A percentile compares a stretch with the other conserved stretches of the same genome.
These are phyloP conservation scores for Neurospora discreta DNA, from an alignment of 495 filamentous ascomycete species.

Conservation along the genomic window DNA sequence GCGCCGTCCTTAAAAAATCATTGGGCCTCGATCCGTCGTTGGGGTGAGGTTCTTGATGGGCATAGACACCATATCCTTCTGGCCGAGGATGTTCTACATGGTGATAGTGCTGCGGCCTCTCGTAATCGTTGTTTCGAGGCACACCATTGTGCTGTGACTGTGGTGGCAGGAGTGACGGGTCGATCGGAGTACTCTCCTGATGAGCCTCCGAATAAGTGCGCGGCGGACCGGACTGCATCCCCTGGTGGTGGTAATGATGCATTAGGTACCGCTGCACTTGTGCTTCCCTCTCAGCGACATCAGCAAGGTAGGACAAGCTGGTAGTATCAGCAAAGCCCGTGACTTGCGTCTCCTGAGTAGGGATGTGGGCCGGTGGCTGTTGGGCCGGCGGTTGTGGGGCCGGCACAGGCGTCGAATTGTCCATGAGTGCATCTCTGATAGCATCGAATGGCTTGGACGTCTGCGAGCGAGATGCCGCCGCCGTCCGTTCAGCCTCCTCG, in stretches of 20 bases:
- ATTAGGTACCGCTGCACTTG: neutral
- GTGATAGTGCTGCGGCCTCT: neutral
- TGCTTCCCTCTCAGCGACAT: conserved; percentile 11
- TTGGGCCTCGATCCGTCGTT: conserved; percentile 11
- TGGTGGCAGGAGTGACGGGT: neutral
- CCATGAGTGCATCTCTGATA: conserved; percentile 35
- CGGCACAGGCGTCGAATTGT: conserved; percentile 12
- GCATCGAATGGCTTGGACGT: conserved; percentile 35
- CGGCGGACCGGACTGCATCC: neutral
- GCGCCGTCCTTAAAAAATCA: conserved; percentile 30
- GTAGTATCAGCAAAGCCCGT: conserved; percentile 4
- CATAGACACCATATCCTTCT: neutral
- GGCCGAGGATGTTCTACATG: conserved; percentile 7
- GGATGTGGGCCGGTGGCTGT: conserved; percentile 2
- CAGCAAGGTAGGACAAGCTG: conserved; percentile 23
- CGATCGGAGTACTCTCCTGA: conserved; percentile 3
- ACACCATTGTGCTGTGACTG: neutral
- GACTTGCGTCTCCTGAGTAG: neutral
- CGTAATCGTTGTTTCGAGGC: neutral
- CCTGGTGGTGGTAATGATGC: neutral
- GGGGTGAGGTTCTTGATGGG: neutral
- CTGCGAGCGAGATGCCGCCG: conserved; percentile 11
- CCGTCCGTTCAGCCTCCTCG: conserved; percentile 9
- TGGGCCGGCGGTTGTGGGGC: conserved; percentile 1
- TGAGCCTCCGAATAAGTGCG: neutral